Base-by-base conservation (phyloP, 345 rosid genomes). In the Boechera divaricarpa region DNA sequence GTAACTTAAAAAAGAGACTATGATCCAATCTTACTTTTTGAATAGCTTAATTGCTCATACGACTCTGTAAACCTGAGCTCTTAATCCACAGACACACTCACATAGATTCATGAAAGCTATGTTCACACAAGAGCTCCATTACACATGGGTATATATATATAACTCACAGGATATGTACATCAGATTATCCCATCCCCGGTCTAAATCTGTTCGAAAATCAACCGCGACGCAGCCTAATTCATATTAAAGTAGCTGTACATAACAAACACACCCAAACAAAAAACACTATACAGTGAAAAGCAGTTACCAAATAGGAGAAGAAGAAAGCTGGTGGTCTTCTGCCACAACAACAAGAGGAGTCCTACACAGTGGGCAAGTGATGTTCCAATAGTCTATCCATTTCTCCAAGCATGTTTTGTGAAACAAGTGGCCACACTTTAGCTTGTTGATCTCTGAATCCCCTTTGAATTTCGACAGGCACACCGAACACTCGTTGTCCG, bases 331-430 rank as follows among this genome's bases (percentile, higher is more conserved):
- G 26, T 87, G 85, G 24, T 80, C 86, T 77, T 85, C 89, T 29
- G 82, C 80, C 10, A 90, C 76, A 62, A 35, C 73, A 87, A 70
- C 80, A 48, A 77, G 67, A 4, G 90, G 90, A 28, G 87, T 83
- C 89, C 96, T 78, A 87, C 93, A 90, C 57, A 84, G 79, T 39
- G 96, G 96, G 70, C 96, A 90, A 10, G 96, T 90, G 44, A 85
- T 64, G 70, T 90, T 90, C 88, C 90, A 87, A 36, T 87, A 88
- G 38, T 86, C 85, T 82, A 88, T 58, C 93, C 96, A 90, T 66
- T 90, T 88, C 83, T 90, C 96, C 89, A 90, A 65, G 78, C 96
- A 90, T 58, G 75, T 72, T 70, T 85, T 90, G 67, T 90, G 96
- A 70, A 88, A 90, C 77, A 86, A 61, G 53, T 88, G 96, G 8